Conservation (phyloP, 2,329 filamentous ascomycete species). For the Neonectria faginata region DNA sequence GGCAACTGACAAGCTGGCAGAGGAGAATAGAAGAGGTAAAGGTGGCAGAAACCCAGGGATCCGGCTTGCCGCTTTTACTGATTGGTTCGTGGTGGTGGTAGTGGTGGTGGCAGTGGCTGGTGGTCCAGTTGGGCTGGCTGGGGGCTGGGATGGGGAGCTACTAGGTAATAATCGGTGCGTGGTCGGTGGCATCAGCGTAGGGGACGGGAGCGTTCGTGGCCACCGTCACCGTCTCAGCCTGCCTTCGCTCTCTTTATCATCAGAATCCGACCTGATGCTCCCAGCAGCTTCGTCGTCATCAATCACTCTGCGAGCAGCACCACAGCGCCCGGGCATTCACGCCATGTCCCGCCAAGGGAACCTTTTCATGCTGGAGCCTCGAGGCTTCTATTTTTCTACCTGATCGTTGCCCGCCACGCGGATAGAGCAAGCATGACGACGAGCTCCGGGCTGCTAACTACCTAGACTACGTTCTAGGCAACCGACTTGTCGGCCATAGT, state of each 20-base stretch:
- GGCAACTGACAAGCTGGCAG: not conserved
- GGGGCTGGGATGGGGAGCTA: slow-evolving; percentile 33
- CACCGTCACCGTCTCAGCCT: slow-evolving; percentile 22
- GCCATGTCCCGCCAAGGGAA: slow-evolving; percentile 42
- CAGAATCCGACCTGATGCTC: not conserved
- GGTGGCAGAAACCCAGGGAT: slow-evolving; percentile 40
- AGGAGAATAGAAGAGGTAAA: slow-evolving; percentile 30
- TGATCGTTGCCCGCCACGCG: slow-evolving; percentile 26
- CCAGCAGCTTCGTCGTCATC: slow-evolving; percentile 39
- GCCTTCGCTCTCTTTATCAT: slow-evolving; percentile 23
- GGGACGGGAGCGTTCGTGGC: slow-evolving; percentile 11
- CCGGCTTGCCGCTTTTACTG: slow-evolving; percentile 50
- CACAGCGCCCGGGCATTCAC: slow-evolving; percentile 35
- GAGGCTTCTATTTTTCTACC: slow-evolving; percentile 42
- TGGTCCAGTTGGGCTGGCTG: slow-evolving; percentile 31
- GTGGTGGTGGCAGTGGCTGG: slow-evolving; percentile 38
- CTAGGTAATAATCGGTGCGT: not conserved
- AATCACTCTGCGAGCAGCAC: slow-evolving; percentile 35
- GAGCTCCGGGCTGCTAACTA: not conserved
- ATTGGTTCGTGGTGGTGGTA: slow-evolving; percentile 52
- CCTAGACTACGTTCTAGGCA: slow-evolving; percentile 12
- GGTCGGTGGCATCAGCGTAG: slow-evolving; percentile 13
- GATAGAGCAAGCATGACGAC: slow-evolving; percentile 4
- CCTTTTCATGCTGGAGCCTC: slow-evolving; percentile 44
- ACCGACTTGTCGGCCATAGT: slow-evolving; percentile 13